phyloP scores from a whole-genome alignment of 75 land plant species.

The Pinus taeda region DNA sequence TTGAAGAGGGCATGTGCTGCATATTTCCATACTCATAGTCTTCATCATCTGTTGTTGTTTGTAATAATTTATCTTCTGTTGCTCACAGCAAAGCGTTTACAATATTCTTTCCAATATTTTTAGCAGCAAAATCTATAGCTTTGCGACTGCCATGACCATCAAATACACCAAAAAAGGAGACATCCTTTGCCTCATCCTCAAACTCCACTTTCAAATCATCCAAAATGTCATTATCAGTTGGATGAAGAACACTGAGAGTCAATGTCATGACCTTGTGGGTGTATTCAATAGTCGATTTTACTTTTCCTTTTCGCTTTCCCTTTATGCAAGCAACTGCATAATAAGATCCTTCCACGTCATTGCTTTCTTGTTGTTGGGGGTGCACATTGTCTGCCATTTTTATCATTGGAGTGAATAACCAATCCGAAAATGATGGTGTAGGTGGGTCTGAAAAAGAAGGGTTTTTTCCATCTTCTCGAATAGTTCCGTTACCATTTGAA shows the following conservation, averaged over 20 bases:
- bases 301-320: constrained; percentile 28
- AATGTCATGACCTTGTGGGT: constrained; percentile 15
- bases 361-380: no score
- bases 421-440: no score
- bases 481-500: no score
- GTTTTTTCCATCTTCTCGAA: no score
- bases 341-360: constrained; percentile 17
- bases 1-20: no score
- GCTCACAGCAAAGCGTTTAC: constrained; percentile 22
- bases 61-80: constrained; percentile 25
- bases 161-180: constrained; percentile 72
- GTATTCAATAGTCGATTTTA: constrained; percentile 32
- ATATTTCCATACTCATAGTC: background rate
- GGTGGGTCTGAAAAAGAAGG: no score
- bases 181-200: no score
- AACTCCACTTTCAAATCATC: no score
- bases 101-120: constrained; percentile 47
- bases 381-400: no score
- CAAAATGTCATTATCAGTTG: constrained; percentile 18
- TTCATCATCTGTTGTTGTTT: constrained; percentile 18
- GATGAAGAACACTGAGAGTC: no score
- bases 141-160: constrained; percentile 86
- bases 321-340: constrained; percentile 28
- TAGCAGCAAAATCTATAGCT: constrained; percentile 73
- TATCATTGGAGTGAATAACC: no score